Evolutionary conservation across 331 rosid species (phyloP), one percentile per base, ranked within the genome.

Genomic region (Quercus phellos): DNA sequence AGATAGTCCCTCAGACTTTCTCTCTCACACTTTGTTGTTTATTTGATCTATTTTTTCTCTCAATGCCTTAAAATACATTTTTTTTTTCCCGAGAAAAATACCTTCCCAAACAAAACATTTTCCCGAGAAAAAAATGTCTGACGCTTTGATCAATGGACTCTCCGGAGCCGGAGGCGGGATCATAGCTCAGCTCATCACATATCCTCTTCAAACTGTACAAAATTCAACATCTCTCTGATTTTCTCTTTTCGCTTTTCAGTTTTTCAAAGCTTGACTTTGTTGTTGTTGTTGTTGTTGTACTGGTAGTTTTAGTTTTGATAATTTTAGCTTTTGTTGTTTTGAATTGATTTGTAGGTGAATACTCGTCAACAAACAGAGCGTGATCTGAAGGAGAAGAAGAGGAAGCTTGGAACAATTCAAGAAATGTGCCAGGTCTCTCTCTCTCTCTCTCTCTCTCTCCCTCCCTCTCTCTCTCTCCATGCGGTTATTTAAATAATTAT

Each of bases 151-250:
- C 90, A 95, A 92, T 85, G 99, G 98, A 3, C 79, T 95, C 67
- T 93, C 98, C 68, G 99, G 99, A 64, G 99, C 96, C 67, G 98
- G 99, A 18, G 99, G 98, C 38, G 99, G 98, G 87, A 92, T 94
- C 93, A 95, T 95, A 64, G 98, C 99, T 38, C 97, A 95, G 85
- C 91, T 95, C 79, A 90, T 95, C 84, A 92, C 99, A 0, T 95
- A 95, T 80, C 99, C 98, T 85, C 99, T 94, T 80, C 97, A 91
- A 80, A 95, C 98, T 42, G 98, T 94, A 86, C 14, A 71, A 21
- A 18, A 78, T 82, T 71, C 16, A 46, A 46, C 19, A 69, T 43
- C 2, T 5, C 13, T 42, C 68, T 46, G 0, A 8, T 6, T 29
- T 17, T 68, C 68, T 56, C 3, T 55, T 38, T 81, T 14, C 5